phyloP scores from a whole-genome alignment of 495 filamentous ascomycete species.

The Aspergillus egyptiacus region DNA sequence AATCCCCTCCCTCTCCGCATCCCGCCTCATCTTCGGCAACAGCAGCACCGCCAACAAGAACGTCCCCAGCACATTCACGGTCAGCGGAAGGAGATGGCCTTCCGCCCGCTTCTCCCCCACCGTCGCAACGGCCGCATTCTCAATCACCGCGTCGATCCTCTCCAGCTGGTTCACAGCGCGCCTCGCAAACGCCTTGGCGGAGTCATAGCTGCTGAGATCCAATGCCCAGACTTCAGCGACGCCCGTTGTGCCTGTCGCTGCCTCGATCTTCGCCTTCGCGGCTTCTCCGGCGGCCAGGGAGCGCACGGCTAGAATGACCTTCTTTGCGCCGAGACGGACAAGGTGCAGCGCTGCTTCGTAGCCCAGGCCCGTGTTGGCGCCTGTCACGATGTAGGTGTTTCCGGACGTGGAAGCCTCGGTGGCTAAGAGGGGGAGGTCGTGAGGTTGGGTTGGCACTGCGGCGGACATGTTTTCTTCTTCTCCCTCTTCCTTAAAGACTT shows the following conservation, averaged over 20 bases:
- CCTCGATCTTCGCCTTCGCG: slow-evolving; percentile 4
- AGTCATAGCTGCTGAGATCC: slow-evolving; percentile 2
- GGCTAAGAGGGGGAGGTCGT: slow-evolving; percentile 1
- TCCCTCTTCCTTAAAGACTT: too few relatives aligned
- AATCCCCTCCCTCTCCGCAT: background rate
- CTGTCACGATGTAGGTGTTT: slow-evolving; percentile 8
- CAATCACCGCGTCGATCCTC: slow-evolving; percentile 9
- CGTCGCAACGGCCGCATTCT: slow-evolving; percentile 8
- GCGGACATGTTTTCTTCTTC: background rate
- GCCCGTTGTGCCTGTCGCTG: background rate
- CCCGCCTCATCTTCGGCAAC: slow-evolving; percentile 6
- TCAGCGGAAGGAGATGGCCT: background rate
- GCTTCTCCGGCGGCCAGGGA: background rate
- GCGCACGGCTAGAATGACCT: slow-evolving; percentile 11
- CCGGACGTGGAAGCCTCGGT: background rate
- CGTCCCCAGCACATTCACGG: slow-evolving; percentile 7
- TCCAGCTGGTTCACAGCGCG: background rate
- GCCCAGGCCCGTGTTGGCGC: slow-evolving; percentile 9
- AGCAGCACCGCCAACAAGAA: slow-evolving; percentile 9
- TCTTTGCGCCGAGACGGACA: slow-evolving; percentile 10
- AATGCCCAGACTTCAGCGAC: background rate
- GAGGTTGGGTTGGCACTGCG: background rate
- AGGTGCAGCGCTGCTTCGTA: slow-evolving; percentile 8
- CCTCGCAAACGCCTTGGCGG: slow-evolving; percentile 4
- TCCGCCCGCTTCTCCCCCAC: background rate